A percentile compares a stretch with the other conserved stretches of the same genome.
phyloP scores from a whole-genome alignment of 2,329 filamentous ascomycete species.

The Fusarium setosum region DNA sequence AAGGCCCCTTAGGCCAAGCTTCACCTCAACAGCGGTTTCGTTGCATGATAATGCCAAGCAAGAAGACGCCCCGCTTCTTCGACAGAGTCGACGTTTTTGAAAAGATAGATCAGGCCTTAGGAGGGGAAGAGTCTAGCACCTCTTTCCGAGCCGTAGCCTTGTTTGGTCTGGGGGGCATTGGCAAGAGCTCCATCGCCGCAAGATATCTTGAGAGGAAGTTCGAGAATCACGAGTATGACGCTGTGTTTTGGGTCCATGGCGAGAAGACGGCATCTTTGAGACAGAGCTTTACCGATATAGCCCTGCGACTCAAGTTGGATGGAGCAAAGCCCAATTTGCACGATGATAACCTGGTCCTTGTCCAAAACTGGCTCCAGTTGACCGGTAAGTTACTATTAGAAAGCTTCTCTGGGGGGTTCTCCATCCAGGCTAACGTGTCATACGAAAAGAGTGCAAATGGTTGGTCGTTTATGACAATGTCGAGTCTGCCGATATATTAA shows the following conservation, averaged over 20 bases:
- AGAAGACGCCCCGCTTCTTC: slow-evolving; percentile 1
- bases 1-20: neutral
- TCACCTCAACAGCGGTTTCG: neutral
- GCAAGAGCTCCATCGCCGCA: slow-evolving; percentile 21
- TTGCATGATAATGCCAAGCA: neutral
- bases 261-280: slow-evolving; percentile 6
- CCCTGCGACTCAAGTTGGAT: slow-evolving; percentile 11
- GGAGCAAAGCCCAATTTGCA: neutral
- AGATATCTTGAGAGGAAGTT: slow-evolving; percentile 5
- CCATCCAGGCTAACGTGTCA: neutral
- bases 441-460: slow-evolving; percentile 11
- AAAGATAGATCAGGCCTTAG: slow-evolving; percentile 1
- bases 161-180: slow-evolving; percentile 18
- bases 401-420: neutral
- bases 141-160: slow-evolving; percentile 13
- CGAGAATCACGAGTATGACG: neutral
- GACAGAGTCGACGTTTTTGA: slow-evolving; percentile 3
- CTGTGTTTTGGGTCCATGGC: slow-evolving; percentile 10
- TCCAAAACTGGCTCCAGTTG: slow-evolving; percentile 16
- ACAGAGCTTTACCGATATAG: slow-evolving; percentile 29
- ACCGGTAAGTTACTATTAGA: slow-evolving; percentile 7
- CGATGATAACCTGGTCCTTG: slow-evolving; percentile 16
- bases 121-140: neutral
- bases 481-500: slow-evolving; percentile 8
- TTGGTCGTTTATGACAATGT: slow-evolving; percentile 23